Evolutionary conservation across 2,329 filamentous ascomycete genomes (phyloP), one percentile per base, ranked within the genome.

Genomic region (Cytospora leucostoma): DNA sequence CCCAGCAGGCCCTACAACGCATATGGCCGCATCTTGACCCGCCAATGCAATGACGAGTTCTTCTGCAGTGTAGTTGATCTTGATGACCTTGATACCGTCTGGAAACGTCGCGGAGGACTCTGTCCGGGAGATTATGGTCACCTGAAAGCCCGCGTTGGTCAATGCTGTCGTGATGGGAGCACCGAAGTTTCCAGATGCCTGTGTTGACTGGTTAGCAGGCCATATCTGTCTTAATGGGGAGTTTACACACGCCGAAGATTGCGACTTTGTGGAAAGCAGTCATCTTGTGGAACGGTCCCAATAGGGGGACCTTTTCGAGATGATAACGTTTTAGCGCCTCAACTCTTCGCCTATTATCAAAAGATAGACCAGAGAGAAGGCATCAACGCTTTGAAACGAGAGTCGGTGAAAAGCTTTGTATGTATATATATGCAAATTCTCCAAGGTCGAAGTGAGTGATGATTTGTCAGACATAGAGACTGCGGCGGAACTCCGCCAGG

Each of bases 221-320:
- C 3, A 1, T 37, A 11, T 15, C 3, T 19, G 44, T 5, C 21
- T 1, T 11, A 4, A 19, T 17, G 17, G 21, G 4, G 19, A 35
- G 44, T 12, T n/a, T n/a, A 65, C 67, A 54, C 62, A 71, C 77
- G 58, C 78, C 77, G 35, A 73, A 70, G 10, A 79, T 54, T 13
- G 73, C 73, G 50, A 80, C 71, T 66, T 75, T 79, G 65, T 75
- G 75, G 63, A 77, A 69, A 27, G 67, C 15, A 33, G 62, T 33
- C 63, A 65, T 65, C 12, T 2, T 50, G 53, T n/a, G 7, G 55
- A 44, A 47, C 10, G 21, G 3, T 47, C 12, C 6, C 11, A 17
- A n/a, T 8, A n/a, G 8, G 33, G 33, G n/a, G 15, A 21, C 11
- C 21, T 7, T 27, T 27, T 27, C 27, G 4, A 2, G 27, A 4